A percentile compares a stretch with the other conserved stretches of the same genome.
phyloP scores from a whole-genome alignment of 1,284 basidiomycete genomes.

The Ganoderma leucocontextum region DNA sequence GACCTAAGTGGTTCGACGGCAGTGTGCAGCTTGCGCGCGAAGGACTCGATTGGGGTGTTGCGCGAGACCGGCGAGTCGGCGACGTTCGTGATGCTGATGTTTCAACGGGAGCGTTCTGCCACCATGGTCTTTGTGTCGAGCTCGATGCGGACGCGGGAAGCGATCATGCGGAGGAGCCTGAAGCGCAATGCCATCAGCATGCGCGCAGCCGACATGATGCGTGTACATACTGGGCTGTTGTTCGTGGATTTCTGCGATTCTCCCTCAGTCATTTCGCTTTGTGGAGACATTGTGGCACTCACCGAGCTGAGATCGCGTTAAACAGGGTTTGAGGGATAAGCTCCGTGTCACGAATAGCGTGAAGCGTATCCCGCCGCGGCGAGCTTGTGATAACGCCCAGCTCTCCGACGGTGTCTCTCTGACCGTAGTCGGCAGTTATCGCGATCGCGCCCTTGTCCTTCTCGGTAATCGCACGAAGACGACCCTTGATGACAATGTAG shows the following conservation, averaged over 20 bases:
- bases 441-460: conserved; percentile 76
- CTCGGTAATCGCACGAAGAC: conserved; percentile 85
- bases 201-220: neutral
- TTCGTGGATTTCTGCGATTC: conserved; percentile 83
- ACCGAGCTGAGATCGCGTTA: conserved; percentile 93
- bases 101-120: conserved; percentile 75
- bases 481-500: conserved; percentile 98
- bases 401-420: conserved; percentile 88
- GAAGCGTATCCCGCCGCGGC: conserved; percentile 89
- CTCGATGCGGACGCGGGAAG: conserved; percentile 88
- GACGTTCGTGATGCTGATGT: conserved; percentile 94
- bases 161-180: conserved; percentile 90
- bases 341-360: conserved; percentile 98
- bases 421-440: conserved; percentile 94
- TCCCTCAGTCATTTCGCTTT: neutral
- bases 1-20: conserved; percentile 90
- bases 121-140: conserved; percentile 66
- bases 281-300: conserved; percentile 31
- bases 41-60: conserved; percentile 86
- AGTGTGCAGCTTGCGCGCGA: conserved; percentile 85
- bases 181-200: neutral
- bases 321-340: conserved; percentile 96
- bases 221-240: conserved; percentile 85
- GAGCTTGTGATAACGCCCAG: conserved; percentile 97
- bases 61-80: conserved; percentile 85